Conservation (phyloP, 345 rosid species). For the Populus alba region DNA sequence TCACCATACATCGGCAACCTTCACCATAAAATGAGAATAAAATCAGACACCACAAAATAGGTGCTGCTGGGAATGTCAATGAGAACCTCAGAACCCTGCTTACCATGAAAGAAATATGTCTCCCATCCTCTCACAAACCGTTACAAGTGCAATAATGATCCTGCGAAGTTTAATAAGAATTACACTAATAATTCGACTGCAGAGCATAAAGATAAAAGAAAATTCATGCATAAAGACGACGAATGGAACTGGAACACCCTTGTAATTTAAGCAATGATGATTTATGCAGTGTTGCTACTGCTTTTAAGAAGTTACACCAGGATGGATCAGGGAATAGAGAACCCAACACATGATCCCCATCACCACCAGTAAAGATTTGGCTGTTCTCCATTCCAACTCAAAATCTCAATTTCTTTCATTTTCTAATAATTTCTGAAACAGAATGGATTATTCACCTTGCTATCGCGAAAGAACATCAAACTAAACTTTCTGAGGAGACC, state of each 20-base stretch:
- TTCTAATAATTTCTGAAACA: too few species aligned
- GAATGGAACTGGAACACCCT: neutral
- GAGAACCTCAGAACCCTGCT: neutral
- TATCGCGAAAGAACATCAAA: neutral
- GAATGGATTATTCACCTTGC: neutral
- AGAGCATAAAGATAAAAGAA: neutral
- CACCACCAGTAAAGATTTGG: neutral
- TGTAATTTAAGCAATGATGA: neutral
- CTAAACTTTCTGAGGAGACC: neutral
- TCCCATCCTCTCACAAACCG: constrained; percentile 63
- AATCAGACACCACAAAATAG: neutral
- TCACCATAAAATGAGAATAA: neutral
- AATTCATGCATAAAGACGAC: too few species aligned
- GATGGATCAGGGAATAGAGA: neutral
- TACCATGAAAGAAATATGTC: constrained; percentile 77
- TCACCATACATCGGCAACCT: constrained; percentile 52
- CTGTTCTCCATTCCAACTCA: neutral
- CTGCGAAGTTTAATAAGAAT: constrained; percentile 38
- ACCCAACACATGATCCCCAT: neutral
- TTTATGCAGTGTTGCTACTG: neutral
- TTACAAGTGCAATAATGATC: constrained; percentile 71
- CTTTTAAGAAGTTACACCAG: neutral
- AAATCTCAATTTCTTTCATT: neutral
- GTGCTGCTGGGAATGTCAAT: neutral
- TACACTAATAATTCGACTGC: neutral